Percentiles rank a stretch among this genome's conserved stretches.
phyloP scores from a whole-genome alignment of 768 basidiomycete species.

The Pholiota microspora region DNA sequence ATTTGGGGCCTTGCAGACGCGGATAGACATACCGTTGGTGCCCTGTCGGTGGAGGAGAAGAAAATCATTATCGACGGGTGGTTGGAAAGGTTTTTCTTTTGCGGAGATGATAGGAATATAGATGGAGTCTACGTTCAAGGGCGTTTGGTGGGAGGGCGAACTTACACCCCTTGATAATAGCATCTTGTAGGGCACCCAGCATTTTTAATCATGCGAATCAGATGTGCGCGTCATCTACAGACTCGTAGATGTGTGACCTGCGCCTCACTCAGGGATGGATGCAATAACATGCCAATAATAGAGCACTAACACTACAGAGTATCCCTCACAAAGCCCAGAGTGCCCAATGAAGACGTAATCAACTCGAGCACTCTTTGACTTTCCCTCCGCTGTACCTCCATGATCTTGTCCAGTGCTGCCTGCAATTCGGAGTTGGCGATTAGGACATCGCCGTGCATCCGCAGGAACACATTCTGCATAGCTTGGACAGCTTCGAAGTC shows the following conservation, averaged over 20 bases:
- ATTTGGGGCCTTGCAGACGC: slow-evolving; percentile 30
- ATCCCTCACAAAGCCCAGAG: slow-evolving; percentile 73
- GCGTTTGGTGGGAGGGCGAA: slow-evolving; percentile 67
- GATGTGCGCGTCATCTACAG: too few relatives aligned
- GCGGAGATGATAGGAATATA: slow-evolving; percentile 86
- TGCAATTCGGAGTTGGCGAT: slow-evolving; percentile 67
- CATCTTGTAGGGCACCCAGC: too few relatives aligned
- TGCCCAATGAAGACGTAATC: slow-evolving; percentile 71
- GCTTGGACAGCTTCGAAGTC: slow-evolving; percentile 98
- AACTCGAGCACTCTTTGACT: slow-evolving; percentile 75
- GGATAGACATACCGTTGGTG: background rate
- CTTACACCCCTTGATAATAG: background rate
- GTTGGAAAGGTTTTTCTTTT: slow-evolving; percentile 85
- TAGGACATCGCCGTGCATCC: slow-evolving; percentile 80
- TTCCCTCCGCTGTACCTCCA: slow-evolving; percentile 70
- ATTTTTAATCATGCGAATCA: too few relatives aligned
- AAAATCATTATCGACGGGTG: slow-evolving; percentile 45
- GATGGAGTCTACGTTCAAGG: slow-evolving; percentile 84
- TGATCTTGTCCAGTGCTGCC: slow-evolving; percentile 53
- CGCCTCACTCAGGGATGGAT: too few relatives aligned
- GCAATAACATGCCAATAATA: too few relatives aligned
- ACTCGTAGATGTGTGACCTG: too few relatives aligned
- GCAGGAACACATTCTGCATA: slow-evolving; percentile 79
- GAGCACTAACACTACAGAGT: slow-evolving; percentile 38
- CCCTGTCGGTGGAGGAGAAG: slow-evolving; percentile 14